phyloP scores from a whole-genome alignment of 2,329 filamentous ascomycete species.

The Cladosporium phlei region DNA sequence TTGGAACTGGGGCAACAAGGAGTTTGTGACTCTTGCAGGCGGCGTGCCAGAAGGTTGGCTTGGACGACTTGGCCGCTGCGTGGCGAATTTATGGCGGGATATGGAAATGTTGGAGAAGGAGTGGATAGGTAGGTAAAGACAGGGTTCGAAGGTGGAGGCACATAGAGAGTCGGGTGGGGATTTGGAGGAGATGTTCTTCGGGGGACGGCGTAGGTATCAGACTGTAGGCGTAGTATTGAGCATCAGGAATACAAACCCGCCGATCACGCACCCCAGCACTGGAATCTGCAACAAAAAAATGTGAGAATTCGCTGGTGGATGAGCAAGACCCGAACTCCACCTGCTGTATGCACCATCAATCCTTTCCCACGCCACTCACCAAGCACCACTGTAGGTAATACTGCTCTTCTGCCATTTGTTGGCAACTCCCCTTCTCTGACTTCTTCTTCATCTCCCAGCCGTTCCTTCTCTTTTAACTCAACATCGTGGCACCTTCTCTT shows the following conservation, averaged over 20 bases:
- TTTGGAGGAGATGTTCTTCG: slow-evolving; percentile 2
- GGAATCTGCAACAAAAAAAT: slow-evolving; percentile 9
- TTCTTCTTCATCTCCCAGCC: not conserved
- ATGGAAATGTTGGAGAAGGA: slow-evolving; percentile 2
- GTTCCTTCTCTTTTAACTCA: not conserved
- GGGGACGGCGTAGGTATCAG: not conserved
- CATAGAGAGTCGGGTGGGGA: not conserved
- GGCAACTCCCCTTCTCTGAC: not conserved
- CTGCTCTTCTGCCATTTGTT: not conserved
- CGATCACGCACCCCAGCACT: slow-evolving; percentile 8
- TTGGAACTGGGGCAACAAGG: slow-evolving; percentile 2
- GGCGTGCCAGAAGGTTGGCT: slow-evolving; percentile 2
- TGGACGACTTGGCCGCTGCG: slow-evolving; percentile 6
- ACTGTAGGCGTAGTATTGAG: not conserved
- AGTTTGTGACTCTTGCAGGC: slow-evolving; percentile 9
- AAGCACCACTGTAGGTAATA: not conserved
- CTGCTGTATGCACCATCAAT: slow-evolving; percentile 6
- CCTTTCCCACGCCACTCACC: slow-evolving; percentile 5
- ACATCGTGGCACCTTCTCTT: slow-evolving; percentile 7
- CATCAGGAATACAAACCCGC: not conserved
- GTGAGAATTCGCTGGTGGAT: slow-evolving; percentile 7
- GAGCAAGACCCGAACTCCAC: slow-evolving; percentile 10
- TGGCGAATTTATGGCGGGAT: not conserved
- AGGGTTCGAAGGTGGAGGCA: slow-evolving; percentile 7
- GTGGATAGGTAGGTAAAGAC: too few relatives aligned